A percentile compares a stretch with the other conserved stretches of the same genome.
Conservation (phyloP, 371 early-diverging fungal genomes). For the Neoconidiobolus thromboides region DNA sequence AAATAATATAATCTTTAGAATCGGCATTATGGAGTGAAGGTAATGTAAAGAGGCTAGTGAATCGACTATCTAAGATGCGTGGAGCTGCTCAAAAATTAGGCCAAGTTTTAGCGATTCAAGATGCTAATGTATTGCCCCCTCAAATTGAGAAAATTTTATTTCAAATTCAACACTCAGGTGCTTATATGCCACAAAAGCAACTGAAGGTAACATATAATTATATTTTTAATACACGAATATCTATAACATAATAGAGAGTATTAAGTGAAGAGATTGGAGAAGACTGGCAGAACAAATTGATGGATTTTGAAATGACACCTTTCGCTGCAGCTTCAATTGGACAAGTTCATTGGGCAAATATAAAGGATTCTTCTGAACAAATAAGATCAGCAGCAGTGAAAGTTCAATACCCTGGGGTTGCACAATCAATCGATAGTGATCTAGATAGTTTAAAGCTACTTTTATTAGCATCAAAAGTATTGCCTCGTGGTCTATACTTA, state of each 20-base stretch:
- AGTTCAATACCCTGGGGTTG: constrained; percentile 92
- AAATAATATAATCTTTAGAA: constrained; percentile 6
- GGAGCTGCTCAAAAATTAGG: constrained; percentile 95
- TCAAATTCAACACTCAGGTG: constrained; percentile 83
- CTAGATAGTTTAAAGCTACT: constrained; percentile 63
- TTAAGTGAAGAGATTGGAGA: constrained; percentile 52
- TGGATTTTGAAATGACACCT: constrained; percentile 48
- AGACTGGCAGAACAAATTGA: constrained; percentile 54
- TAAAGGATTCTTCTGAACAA: constrained; percentile 11
- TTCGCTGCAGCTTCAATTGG: constrained; percentile 94
- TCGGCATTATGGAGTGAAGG: constrained; percentile 44
- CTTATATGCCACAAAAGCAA: constrained; percentile 83
- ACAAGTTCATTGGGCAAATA: constrained; percentile 66
- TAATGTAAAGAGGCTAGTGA: constrained; percentile 75
- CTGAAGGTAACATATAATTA: constrained; percentile 26
- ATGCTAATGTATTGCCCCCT: constrained; percentile 42
- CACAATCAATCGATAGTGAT: constrained; percentile 71
- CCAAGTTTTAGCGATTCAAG: constrained; percentile 94
- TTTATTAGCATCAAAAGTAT: constrained; percentile 52
- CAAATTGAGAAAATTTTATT: constrained; percentile 66
- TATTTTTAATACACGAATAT: not conserved
- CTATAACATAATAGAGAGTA: constrained; percentile 20
- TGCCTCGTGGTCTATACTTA: constrained; percentile 87
- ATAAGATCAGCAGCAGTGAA: constrained; percentile 69
- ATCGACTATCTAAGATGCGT: constrained; percentile 78